These are phyloP conservation scores for Vigna trinervia DNA, from an alignment of 306 rosid genomes.

Conservation along the genomic window DNA sequence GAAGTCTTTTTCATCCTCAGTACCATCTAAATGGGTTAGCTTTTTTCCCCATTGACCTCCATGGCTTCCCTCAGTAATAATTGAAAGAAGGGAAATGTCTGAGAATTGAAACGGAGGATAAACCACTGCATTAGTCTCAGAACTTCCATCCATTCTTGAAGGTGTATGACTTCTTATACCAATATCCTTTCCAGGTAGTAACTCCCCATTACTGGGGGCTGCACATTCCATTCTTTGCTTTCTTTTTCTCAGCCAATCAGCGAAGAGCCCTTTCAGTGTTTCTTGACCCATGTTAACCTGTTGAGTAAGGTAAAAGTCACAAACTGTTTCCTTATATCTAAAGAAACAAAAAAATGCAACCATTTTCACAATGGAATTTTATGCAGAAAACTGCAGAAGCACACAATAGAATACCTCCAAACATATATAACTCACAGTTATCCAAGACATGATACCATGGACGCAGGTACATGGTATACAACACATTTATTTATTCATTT, in stretches of 20 bases:
- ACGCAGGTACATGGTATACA: too few species aligned
- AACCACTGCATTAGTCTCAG: slow-evolving; percentile 80
- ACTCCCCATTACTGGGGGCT: slow-evolving; percentile 80
- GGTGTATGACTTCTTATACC: slow-evolving; percentile 70
- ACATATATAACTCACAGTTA: too few species aligned
- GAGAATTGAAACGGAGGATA: slow-evolving; percentile 97
- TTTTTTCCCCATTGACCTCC: slow-evolving; percentile 98
- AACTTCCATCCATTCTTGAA: slow-evolving; percentile 72
- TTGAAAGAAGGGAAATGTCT: slow-evolving; percentile 75
- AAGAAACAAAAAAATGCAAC: background rate
- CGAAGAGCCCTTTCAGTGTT: slow-evolving; percentile 96
- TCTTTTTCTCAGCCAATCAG: slow-evolving; percentile 83
- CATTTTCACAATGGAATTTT: slow-evolving; percentile 3
- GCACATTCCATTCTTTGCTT: slow-evolving; percentile 77
- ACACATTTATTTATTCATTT: too few species aligned
- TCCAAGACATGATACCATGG: background rate
- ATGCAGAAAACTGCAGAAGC: background rate
- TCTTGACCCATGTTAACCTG: slow-evolving; percentile 95
- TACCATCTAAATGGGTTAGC: slow-evolving; percentile 85
- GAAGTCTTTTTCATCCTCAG: slow-evolving; percentile 92
- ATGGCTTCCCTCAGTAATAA: slow-evolving; percentile 88
- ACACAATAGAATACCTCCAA: slow-evolving; percentile 1
- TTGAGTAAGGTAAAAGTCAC: slow-evolving; percentile 34
- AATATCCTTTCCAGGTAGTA: slow-evolving; percentile 77
- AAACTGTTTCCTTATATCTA: background rate